phyloP scores from a whole-genome alignment of 2,329 filamentous ascomycete genomes.

The Cryphonectria carpinicola region DNA sequence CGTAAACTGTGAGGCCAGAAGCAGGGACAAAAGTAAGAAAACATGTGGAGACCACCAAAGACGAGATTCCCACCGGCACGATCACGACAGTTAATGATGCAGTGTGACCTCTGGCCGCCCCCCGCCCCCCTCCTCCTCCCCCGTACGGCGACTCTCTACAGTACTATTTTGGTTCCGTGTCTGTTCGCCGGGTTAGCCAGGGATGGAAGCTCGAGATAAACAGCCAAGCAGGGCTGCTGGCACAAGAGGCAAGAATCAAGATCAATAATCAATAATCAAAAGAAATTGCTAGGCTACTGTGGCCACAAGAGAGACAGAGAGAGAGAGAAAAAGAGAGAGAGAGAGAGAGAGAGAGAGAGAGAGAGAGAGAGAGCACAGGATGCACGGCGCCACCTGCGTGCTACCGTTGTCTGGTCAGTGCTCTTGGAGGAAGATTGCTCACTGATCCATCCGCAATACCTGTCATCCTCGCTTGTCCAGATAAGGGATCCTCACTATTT shows the following conservation, averaged over 20 bases:
- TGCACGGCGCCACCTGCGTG: neutral
- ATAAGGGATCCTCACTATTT: neutral
- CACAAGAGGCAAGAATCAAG: neutral
- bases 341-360: too few species aligned
- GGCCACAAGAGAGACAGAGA: too few species aligned
- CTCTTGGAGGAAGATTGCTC: slow-evolving; percentile 16
- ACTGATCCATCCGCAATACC: slow-evolving; percentile 7
- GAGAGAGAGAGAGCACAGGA: neutral
- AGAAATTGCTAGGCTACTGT: neutral
- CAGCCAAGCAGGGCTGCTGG: neutral
- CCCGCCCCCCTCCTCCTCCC: too few species aligned
- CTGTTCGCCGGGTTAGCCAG: neutral
- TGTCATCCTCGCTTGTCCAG: slow-evolving; percentile 10
- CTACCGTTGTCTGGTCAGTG: slow-evolving; percentile 2
- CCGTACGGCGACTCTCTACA: too few species aligned
- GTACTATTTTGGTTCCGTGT: slow-evolving; percentile 10
- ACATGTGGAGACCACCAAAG: neutral
- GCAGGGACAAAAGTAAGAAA: neutral
- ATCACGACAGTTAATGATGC: slow-evolving; percentile 3
- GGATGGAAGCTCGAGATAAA: slow-evolving; percentile 26
- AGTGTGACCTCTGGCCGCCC: slow-evolving; percentile 7
- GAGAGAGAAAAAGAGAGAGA: too few species aligned
- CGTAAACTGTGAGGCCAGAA: slow-evolving; percentile 22
- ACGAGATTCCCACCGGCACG: slow-evolving; percentile 9
- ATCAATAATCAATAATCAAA: neutral